Evolutionary conservation across 805 yeast species (phyloP).

Genomic region (Ogataea ganodermae): DNA sequence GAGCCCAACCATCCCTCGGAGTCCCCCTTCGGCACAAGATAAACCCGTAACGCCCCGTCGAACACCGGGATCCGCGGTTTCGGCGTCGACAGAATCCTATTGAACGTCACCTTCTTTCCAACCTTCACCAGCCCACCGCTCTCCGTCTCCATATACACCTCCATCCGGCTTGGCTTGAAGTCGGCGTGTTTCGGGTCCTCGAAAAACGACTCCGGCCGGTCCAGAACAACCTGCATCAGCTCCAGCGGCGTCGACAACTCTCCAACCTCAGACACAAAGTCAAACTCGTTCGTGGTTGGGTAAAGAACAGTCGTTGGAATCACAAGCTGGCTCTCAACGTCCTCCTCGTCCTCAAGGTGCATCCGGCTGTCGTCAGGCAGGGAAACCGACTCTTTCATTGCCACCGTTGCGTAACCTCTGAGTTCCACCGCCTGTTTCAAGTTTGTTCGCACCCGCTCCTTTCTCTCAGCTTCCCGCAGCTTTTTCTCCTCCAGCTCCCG

Average conservation of each 20-base stretch:
- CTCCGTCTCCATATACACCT: slow-evolving; percentile 79
- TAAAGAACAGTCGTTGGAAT: slow-evolving; percentile 80
- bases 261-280: slow-evolving; percentile 72
- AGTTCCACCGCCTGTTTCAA: slow-evolving; percentile 61
- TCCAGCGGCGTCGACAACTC: slow-evolving; percentile 71
- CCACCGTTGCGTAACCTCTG: slow-evolving; percentile 55
- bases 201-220: slow-evolving; percentile 72
- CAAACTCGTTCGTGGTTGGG: slow-evolving; percentile 84
- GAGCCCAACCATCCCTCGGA: slow-evolving; percentile 62
- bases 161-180: slow-evolving; percentile 59
- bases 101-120: slow-evolving; percentile 73
- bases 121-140: slow-evolving; percentile 84
- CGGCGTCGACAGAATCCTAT: slow-evolving; percentile 61
- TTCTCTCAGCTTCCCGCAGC: slow-evolving; percentile 41
- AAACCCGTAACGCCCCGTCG: slow-evolving; percentile 70
- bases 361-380: slow-evolving; percentile 53
- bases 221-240: slow-evolving; percentile 57
- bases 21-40: slow-evolving; percentile 75
- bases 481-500: slow-evolving; percentile 31
- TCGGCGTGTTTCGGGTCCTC: slow-evolving; percentile 59
- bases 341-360: slow-evolving; percentile 62
- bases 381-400: slow-evolving; percentile 57
- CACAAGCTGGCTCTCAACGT: slow-evolving; percentile 75
- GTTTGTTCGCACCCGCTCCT: slow-evolving; percentile 42
- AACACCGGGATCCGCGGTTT: slow-evolving; percentile 73